Evolutionary conservation across 495 filamentous ascomycete genomes (phyloP).

Genomic region (Penicillium taxi): DNA sequence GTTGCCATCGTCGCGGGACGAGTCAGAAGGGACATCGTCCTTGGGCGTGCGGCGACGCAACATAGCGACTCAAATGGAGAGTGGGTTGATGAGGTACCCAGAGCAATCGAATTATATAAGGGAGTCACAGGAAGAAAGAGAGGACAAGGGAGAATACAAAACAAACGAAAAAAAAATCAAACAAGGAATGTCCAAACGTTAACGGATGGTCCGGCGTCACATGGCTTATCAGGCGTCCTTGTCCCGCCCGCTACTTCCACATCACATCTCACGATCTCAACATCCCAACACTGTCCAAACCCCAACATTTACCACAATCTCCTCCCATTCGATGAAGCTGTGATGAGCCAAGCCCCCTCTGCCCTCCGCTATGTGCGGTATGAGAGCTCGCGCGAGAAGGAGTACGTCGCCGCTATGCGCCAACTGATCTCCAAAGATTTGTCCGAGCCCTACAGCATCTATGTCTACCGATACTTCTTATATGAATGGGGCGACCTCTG

Average conservation of each 20-base stretch:
- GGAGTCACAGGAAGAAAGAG: not conserved
- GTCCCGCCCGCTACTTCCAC: constrained; percentile 7
- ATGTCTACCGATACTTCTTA: constrained; percentile 97
- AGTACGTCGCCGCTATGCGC: constrained; percentile 80
- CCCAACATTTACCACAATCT: constrained; percentile 2
- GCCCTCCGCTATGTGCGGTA: constrained; percentile 79
- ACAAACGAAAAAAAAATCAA: constrained; percentile 1
- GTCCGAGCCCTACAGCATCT: constrained; percentile 98
- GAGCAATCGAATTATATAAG: constrained; percentile 5
- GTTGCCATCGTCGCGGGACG: constrained; percentile 8
- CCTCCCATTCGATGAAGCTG: constrained; percentile 10
- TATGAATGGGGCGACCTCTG: constrained; percentile 97
- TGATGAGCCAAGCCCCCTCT: constrained; percentile 24
- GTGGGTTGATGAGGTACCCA: not conserved
- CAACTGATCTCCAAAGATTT: constrained; percentile 93
- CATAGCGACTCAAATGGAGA: constrained; percentile 22
- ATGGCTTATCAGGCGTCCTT: constrained; percentile 21
- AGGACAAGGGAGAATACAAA: constrained; percentile 4
- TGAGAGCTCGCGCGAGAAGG: constrained; percentile 63
- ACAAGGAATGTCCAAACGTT: constrained; percentile 9
- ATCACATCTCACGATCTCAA: constrained; percentile 4
- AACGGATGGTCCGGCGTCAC: constrained; percentile 27
- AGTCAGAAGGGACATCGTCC: constrained; percentile 20
- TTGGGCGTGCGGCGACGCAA: constrained; percentile 37
- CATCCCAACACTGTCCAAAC: constrained; percentile 2